These are phyloP conservation scores for Lichtheimia corymbifera DNA, from an alignment of 371 early-diverging fungal species.

Conservation along the genomic window DNA sequence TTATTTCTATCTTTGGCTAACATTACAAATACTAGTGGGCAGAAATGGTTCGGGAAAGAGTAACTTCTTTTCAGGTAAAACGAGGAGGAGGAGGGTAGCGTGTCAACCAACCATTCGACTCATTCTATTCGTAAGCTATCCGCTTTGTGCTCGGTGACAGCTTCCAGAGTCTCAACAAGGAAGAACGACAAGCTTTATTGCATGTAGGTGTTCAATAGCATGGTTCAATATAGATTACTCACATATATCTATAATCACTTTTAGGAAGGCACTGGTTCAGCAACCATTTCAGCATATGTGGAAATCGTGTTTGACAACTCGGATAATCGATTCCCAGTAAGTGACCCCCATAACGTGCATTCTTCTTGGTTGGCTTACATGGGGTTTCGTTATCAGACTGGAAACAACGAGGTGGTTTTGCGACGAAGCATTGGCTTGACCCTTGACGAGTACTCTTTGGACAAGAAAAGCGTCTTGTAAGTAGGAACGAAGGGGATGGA, in stretches of 20 bases:
- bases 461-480: constrained; percentile 84
- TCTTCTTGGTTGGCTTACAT: neutral
- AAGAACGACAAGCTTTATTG: constrained; percentile 92
- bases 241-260: neutral
- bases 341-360: constrained; percentile 11
- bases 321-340: constrained; percentile 92
- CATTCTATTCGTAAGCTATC: constrained; percentile 66
- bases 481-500: neutral
- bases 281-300: constrained; percentile 96
- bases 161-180: constrained; percentile 87
- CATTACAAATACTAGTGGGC: constrained; percentile 71
- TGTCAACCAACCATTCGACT: neutral
- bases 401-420: constrained; percentile 86
- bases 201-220: constrained; percentile 64
- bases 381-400: constrained; percentile 60
- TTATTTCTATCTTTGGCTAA: neutral
- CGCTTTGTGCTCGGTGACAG: constrained; percentile 97
- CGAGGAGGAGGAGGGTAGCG: neutral
- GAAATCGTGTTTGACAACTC: constrained; percentile 97
- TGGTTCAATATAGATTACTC: neutral
- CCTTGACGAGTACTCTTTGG: constrained; percentile 97
- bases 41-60: constrained; percentile 99
- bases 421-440: constrained; percentile 94
- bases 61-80: constrained; percentile 93
- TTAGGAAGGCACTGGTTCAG: constrained; percentile 93